These are phyloP conservation scores for Colletotrichum navitas DNA, from an alignment of 2,329 filamentous ascomycete genomes.

Conservation along the genomic window DNA sequence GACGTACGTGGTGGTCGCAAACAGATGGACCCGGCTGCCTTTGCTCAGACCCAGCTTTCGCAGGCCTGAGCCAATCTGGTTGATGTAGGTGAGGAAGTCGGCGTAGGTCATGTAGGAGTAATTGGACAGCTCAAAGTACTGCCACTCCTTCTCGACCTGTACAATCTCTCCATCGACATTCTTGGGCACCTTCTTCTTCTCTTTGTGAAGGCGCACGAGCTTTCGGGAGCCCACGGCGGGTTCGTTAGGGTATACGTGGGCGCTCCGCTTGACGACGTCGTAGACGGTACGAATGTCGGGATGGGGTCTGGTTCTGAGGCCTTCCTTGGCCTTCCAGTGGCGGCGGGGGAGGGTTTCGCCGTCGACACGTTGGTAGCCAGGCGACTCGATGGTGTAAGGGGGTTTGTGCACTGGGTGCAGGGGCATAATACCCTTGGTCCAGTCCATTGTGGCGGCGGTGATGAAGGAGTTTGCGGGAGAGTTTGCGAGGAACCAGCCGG, in stretches of 20 bases:
- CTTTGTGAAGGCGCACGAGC: slow-evolving; percentile 81
- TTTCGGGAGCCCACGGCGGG: slow-evolving; percentile 78
- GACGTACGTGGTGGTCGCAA: slow-evolving; percentile 81
- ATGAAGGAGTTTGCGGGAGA: neutral
- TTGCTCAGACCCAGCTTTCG: slow-evolving; percentile 69
- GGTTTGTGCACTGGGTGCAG: slow-evolving; percentile 73
- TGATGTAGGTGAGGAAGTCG: slow-evolving; percentile 79
- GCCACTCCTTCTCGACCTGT: slow-evolving; percentile 92
- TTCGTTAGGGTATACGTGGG: slow-evolving; percentile 71
- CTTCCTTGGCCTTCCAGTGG: slow-evolving; percentile 78
- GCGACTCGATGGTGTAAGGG: slow-evolving; percentile 80
- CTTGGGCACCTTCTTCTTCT: slow-evolving; percentile 92
- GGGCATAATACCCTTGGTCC: slow-evolving; percentile 61
- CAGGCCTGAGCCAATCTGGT: slow-evolving; percentile 79
- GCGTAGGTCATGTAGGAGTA: slow-evolving; percentile 84
- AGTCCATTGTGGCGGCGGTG: slow-evolving; percentile 49
- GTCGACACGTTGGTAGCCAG: slow-evolving; percentile 75
- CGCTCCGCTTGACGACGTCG: slow-evolving; percentile 80
- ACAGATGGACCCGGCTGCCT: slow-evolving; percentile 73
- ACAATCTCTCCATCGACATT: slow-evolving; percentile 82
- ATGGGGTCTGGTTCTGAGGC: slow-evolving; percentile 73
- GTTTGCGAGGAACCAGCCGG: slow-evolving; percentile 1
- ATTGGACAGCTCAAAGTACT: slow-evolving; percentile 84
- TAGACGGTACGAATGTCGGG: slow-evolving; percentile 81
- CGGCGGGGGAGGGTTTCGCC: slow-evolving; percentile 89